phyloP scores from a whole-genome alignment of 768 basidiomycete genomes.

The Lanmaoa rubissima region DNA sequence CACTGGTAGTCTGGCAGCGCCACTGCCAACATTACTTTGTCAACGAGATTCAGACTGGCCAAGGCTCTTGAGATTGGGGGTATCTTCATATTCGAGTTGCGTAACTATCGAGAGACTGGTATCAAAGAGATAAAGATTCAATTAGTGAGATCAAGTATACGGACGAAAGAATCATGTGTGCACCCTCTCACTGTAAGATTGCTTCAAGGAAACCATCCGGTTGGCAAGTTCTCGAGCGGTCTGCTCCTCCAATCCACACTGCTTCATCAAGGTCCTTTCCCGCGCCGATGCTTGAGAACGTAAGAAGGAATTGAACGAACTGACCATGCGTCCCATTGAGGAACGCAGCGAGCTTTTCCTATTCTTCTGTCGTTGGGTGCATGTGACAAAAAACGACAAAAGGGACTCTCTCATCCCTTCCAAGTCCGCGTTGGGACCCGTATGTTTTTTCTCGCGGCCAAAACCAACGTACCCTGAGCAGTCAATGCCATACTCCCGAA shows the following conservation, averaged over 20 bases:
- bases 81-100: not conserved
- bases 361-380: conserved; percentile 11
- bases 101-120: not conserved
- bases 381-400: conserved; percentile 15
- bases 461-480: conserved; percentile 35
- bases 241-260: conserved; percentile 22
- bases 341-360: conserved; percentile 3
- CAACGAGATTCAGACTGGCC: not conserved
- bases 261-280: conserved; percentile 14
- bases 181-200: not conserved
- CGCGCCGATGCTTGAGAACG: conserved; percentile 8
- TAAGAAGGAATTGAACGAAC: conserved; percentile 5
- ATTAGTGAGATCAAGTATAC: not conserved
- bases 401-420: conserved; percentile 28
- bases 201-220: conserved; percentile 8
- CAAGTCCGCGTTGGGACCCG: conserved; percentile 17
- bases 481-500: conserved; percentile 15
- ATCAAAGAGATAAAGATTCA: not conserved
- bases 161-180: not conserved
- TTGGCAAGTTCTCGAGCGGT: conserved; percentile 19
- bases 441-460: conserved; percentile 24
- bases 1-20: too few relatives aligned
- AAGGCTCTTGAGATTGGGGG: not conserved
- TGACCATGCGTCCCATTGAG: conserved; percentile 7
- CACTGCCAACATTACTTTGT: not conserved